Evolutionary conservation across 2,329 filamentous ascomycete genomes (phyloP), one percentile per base, ranked within the genome.

Genomic region (Sodiomyces alkalinus): DNA sequence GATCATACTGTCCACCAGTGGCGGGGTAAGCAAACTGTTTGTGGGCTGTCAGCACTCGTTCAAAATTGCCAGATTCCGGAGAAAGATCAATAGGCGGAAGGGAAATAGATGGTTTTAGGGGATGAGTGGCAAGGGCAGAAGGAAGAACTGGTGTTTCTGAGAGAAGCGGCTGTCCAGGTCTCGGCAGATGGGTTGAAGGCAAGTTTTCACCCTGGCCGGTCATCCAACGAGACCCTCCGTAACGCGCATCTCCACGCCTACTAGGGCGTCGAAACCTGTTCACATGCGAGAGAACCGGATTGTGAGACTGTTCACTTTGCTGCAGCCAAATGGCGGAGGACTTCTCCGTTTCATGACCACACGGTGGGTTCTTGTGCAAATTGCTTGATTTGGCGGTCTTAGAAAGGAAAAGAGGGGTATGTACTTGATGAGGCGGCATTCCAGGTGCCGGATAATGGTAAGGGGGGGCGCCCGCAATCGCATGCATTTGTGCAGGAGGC

Each of bases 21-120:
- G 64, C 65, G 19, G 52, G 54, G 38, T 63, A 78, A 31, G 58
- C 62, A 49, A 64, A 74, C 37, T 58, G 64, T 75, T 68, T 58
- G 56, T 68, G 68, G 42, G 64, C 55, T 46, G 71, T 83, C 62
- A 86, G 78, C 70, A 68, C 64, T 39, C 68, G 64, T 51, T 86
- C 77, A 65, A 77, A 82, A 40, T 74, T 64, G 45, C 71, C 70
- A 47, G 60, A 75, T 45, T 74, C 69, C 34, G 78, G 78, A 37
- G 75, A 74, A 33, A 85, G 54, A 55, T 81, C 69, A 47, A 69
- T 48, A 39, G 47, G 39, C 32, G 53, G 42, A 34, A 45, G 26
- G 33, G 38, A 24, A 33, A 22, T 22, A 25, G 13, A n/a, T 19
- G 29, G 8, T 26, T 17, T 9, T 5, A 16, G 14, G 14, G 23